phyloP scores from a whole-genome alignment of 2,329 filamentous ascomycete genomes.

The Plectosphaerella sp. region DNA sequence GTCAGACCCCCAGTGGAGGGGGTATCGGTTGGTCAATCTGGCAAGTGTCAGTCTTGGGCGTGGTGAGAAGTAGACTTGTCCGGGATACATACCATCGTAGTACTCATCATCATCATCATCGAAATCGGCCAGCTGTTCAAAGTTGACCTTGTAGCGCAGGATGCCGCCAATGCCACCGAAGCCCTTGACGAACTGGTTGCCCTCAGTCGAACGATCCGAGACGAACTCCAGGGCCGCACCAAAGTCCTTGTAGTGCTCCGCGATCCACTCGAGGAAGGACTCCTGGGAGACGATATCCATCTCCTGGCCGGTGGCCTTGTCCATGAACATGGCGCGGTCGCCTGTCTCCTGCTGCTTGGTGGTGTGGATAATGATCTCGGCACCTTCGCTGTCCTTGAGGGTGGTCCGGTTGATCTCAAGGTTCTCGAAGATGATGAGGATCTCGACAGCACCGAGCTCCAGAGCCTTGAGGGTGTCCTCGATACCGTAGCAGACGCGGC shows the following conservation, averaged over 20 bases:
- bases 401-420: constrained; percentile 90
- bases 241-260: constrained; percentile 97
- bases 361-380: constrained; percentile 75
- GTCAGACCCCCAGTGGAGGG: constrained; percentile 84
- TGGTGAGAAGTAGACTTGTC: background rate
- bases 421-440: constrained; percentile 94
- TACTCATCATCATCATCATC: constrained; percentile 91
- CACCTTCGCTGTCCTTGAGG: constrained; percentile 73
- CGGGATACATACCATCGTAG: constrained; percentile 56
- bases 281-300: constrained; percentile 89
- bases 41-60: constrained; percentile 5
- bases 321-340: constrained; percentile 82
- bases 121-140: constrained; percentile 93
- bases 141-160: constrained; percentile 99
- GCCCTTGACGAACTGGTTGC: constrained; percentile 99
- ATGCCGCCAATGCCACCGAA: constrained; percentile 98
- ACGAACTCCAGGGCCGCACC: constrained; percentile 95
- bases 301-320: constrained; percentile 92
- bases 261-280: constrained; percentile 99
- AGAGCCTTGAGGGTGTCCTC: constrained; percentile 96
- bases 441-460: constrained; percentile 92
- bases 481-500: constrained; percentile 95
- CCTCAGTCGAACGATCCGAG: constrained; percentile 93
- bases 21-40: constrained; percentile 87
- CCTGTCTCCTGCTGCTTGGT: constrained; percentile 76